These are phyloP conservation scores for Mortierella sp. DNA, from an alignment of 371 early-diverging fungal species.

Conservation along the genomic window DNA sequence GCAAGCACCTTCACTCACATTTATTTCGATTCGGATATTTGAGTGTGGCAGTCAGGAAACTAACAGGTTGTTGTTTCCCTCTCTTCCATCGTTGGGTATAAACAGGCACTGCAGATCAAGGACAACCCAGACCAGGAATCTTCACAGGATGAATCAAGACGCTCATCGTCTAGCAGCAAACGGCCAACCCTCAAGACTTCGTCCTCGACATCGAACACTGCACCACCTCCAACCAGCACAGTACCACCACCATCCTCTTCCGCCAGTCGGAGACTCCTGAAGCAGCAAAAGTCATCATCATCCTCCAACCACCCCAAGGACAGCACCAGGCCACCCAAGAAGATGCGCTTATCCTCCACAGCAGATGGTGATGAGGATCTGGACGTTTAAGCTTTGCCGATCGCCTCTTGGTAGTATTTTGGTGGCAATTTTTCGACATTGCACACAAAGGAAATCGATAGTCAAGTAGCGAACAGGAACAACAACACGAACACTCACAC, in stretches of 20 bases:
- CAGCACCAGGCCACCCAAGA: constrained; percentile 46
- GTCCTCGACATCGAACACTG: constrained; percentile 18
- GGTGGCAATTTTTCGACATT: not conserved
- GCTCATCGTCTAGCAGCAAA: constrained; percentile 37
- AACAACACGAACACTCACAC: not conserved
- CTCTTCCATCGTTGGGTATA: not conserved
- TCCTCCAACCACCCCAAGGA: constrained; percentile 27
- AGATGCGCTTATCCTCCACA: constrained; percentile 48
- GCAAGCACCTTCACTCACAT: constrained; percentile 33
- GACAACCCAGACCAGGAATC: constrained; percentile 70
- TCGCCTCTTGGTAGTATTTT: not conserved
- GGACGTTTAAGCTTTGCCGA: constrained; percentile 28
- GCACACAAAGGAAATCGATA: not conserved
- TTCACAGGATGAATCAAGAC: constrained; percentile 65
- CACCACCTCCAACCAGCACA: constrained; percentile 13
- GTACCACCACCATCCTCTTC: constrained; percentile 32
- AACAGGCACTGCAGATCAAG: constrained; percentile 68
- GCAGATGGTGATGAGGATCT: constrained; percentile 53
- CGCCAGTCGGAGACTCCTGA: constrained; percentile 36
- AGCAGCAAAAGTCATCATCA: constrained; percentile 43
- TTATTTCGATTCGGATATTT: not conserved
- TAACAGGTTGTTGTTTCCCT: not conserved
- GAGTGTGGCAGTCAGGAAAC: not conserved
- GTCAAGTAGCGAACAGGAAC: not conserved
- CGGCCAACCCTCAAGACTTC: constrained; percentile 48